Evolutionary conservation across 1,139 yeast species (phyloP).

Genomic region (Suhomyces bokatorum): DNA sequence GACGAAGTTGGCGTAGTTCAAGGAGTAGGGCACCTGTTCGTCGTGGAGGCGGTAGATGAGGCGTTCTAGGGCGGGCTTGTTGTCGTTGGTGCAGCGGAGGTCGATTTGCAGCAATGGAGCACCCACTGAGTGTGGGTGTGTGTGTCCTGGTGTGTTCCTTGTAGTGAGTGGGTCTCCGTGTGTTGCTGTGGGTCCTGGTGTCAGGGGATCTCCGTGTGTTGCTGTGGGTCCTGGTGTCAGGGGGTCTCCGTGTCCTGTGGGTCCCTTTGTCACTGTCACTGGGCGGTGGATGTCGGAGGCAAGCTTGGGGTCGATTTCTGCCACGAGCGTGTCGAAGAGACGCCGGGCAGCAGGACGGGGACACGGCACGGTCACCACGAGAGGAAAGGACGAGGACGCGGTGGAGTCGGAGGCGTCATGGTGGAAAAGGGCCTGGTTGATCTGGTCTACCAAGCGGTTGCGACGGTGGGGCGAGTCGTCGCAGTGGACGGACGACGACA

Average conservation of each 20-base stretch:
- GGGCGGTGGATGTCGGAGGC: slow-evolving; percentile 1
- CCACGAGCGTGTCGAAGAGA: not conserved
- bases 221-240: too few relatives aligned
- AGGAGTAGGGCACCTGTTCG: slow-evolving; percentile 5
- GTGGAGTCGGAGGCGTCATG: slow-evolving; percentile 1
- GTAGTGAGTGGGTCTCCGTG: too few relatives aligned
- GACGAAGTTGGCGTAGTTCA: slow-evolving; percentile 42
- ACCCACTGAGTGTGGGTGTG: too few relatives aligned
- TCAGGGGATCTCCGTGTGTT: too few relatives aligned
- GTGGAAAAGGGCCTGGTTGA: slow-evolving; percentile 12
- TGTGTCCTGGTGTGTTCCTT: too few relatives aligned
- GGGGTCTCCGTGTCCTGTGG: too few relatives aligned
- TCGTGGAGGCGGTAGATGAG: slow-evolving; percentile 13
- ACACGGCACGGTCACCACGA: slow-evolving; percentile 7
- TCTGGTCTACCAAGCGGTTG: slow-evolving; percentile 9
- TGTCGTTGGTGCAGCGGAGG: slow-evolving; percentile 11
- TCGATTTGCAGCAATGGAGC: slow-evolving; percentile 5
- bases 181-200: too few relatives aligned
- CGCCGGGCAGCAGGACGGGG: not conserved
- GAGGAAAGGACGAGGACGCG: slow-evolving; percentile 7
- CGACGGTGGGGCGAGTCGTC: too few relatives aligned
- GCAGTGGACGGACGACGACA: slow-evolving; percentile 2
- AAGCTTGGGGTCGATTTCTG: slow-evolving; percentile 4
- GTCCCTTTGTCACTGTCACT: too few relatives aligned
- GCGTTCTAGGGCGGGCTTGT: slow-evolving; percentile 11